These are phyloP conservation scores for Hymenoscyphus fraxineus DNA, from an alignment of 2,329 filamentous ascomycete species.

Conservation along the genomic window DNA sequence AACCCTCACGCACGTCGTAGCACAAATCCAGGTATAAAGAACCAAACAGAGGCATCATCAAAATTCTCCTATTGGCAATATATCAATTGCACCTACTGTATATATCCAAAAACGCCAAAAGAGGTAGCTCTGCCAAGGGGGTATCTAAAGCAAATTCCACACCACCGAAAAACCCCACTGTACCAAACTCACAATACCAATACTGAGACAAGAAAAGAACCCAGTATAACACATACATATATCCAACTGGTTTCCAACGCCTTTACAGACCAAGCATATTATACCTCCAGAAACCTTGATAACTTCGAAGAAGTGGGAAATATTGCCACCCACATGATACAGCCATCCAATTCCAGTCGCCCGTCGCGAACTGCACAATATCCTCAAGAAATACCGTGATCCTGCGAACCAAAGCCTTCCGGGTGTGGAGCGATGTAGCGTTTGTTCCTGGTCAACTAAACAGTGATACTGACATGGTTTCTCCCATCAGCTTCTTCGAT, in stretches of 20 bases:
- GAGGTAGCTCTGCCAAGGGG: slow-evolving; percentile 8
- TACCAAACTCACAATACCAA: slow-evolving; percentile 4
- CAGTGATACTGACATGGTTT: slow-evolving; percentile 59
- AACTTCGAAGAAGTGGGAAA: too few species aligned
- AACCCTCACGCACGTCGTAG: too few species aligned
- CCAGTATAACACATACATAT: slow-evolving; percentile 12
- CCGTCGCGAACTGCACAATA: too few species aligned
- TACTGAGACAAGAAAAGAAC: slow-evolving; percentile 12
- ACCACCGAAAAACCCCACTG: slow-evolving; percentile 10
- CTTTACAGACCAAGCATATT: slow-evolving; percentile 12
- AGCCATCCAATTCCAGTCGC: too few species aligned
- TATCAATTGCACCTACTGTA: background rate
- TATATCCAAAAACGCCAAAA: slow-evolving; percentile 1
- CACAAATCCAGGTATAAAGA: too few species aligned
- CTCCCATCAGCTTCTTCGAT: slow-evolving; percentile 71
- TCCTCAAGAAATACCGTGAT: too few species aligned
- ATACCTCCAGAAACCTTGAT: background rate
- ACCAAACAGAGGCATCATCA: too few species aligned
- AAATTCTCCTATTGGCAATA: too few species aligned
- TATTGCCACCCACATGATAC: too few species aligned
- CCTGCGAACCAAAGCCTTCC: too few species aligned
- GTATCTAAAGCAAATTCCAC: slow-evolving; percentile 23
- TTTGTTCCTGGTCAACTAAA: slow-evolving; percentile 36
- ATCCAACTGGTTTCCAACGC: slow-evolving; percentile 14
- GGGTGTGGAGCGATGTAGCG: too few species aligned